These are phyloP conservation scores for Erodium moschatum DNA, from an alignment of 441 rosid genomes.

Conservation along the genomic window DNA sequence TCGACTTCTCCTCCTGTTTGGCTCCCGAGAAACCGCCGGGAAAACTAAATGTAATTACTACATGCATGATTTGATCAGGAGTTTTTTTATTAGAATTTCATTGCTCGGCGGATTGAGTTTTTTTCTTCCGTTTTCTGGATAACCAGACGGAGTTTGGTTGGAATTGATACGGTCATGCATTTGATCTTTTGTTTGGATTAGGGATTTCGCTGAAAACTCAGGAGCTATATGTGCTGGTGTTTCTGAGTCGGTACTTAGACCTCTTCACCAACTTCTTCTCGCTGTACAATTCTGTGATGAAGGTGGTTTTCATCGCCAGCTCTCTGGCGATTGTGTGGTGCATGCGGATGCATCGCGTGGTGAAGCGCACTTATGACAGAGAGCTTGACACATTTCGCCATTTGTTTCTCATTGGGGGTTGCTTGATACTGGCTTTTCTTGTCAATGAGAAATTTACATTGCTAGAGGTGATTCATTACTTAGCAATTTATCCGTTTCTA, in stretches of 20 bases:
- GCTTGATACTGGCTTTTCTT: slow-evolving; percentile 53
- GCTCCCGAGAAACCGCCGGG: too few species aligned
- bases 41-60: too few species aligned
- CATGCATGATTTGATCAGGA: neutral
- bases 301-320: slow-evolving; percentile 71
- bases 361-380: slow-evolving; percentile 66
- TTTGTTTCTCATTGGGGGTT: slow-evolving; percentile 40
- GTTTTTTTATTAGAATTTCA: neutral
- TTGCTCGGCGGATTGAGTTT: too few species aligned
- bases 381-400: slow-evolving; percentile 85
- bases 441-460: slow-evolving; percentile 63
- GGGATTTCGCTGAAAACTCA: slow-evolving; percentile 88
- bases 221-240: slow-evolving; percentile 78
- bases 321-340: slow-evolving; percentile 85
- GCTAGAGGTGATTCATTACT: slow-evolving; percentile 43
- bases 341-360: slow-evolving; percentile 61
- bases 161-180: too few species aligned
- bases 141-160: too few species aligned
- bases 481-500: neutral
- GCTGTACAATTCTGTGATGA: slow-evolving; percentile 74
- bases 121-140: too few species aligned
- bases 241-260: slow-evolving; percentile 75
- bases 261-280: slow-evolving; percentile 66
- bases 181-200: slow-evolving; percentile 20
- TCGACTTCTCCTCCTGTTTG: too few species aligned